These are phyloP conservation scores for Parastagonospora avenae DNA, from an alignment of 2,329 filamentous ascomycete genomes.

Conservation along the genomic window DNA sequence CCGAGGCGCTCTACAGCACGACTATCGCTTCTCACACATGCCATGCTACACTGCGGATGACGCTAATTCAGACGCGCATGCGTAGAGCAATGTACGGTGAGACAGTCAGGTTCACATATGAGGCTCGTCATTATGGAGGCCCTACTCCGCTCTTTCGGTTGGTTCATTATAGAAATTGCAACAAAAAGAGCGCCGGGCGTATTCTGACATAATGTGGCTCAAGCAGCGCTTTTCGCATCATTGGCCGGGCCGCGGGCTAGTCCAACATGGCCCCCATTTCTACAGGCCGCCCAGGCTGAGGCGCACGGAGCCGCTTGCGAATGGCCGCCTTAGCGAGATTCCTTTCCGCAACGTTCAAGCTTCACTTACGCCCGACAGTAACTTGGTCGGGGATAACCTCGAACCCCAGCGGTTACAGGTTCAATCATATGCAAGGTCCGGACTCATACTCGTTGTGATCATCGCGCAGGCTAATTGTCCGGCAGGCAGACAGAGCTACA, in stretches of 20 bases:
- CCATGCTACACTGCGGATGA: slow-evolving; percentile 1
- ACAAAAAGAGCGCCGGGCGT: slow-evolving; percentile 25
- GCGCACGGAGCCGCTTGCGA: slow-evolving; percentile 6
- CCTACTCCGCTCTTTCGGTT: slow-evolving; percentile 6
- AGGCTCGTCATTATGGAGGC: slow-evolving; percentile 15
- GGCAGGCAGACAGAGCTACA: slow-evolving; percentile 7
- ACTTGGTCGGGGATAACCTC: slow-evolving; percentile 14
- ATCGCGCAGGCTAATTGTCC: slow-evolving; percentile 6
- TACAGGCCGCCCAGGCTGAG: slow-evolving; percentile 12
- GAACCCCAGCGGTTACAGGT: slow-evolving; percentile 18
- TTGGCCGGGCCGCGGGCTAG: slow-evolving; percentile 10
- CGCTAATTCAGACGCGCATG: slow-evolving; percentile 3
- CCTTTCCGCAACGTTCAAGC: slow-evolving; percentile 22
- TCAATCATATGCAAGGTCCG: slow-evolving; percentile 15
- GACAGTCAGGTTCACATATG: slow-evolving; percentile 17
- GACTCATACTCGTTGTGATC: slow-evolving; percentile 4
- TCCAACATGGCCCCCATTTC: slow-evolving; percentile 15
- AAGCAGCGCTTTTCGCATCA: slow-evolving; percentile 7
- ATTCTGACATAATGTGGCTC: slow-evolving; percentile 30
- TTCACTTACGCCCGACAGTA: slow-evolving; percentile 21
- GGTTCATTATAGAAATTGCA: slow-evolving; percentile 6
- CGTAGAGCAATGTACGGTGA: slow-evolving; percentile 17
- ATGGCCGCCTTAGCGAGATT: slow-evolving; percentile 19
- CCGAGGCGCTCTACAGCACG: slow-evolving; percentile 4
- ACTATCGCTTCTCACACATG: slow-evolving; percentile 3